A percentile compares a stretch with the other conserved stretches of the same genome.
phyloP scores from a whole-genome alignment of 2,329 filamentous ascomycete genomes.

The Leptographium flavum region DNA sequence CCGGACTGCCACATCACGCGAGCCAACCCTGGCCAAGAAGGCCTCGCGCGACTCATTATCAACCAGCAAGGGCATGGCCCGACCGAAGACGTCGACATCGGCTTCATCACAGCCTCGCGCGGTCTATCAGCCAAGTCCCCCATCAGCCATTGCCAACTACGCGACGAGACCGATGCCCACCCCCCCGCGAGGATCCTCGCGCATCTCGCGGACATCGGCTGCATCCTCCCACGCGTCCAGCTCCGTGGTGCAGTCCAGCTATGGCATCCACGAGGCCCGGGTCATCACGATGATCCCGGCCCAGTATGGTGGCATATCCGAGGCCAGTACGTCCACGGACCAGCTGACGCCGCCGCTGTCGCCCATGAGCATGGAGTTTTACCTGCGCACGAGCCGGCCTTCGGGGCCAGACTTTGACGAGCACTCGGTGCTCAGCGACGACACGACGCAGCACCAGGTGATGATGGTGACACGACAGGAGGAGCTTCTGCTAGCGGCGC shows the following conservation, averaged over 20 bases:
- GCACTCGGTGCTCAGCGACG: constrained; percentile 17
- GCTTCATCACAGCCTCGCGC: constrained; percentile 3
- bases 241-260: background rate
- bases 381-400: constrained; percentile 21
- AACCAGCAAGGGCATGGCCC: background rate
- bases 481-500: constrained; percentile 41
- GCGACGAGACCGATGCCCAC: constrained; percentile 4
- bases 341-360: constrained; percentile 32
- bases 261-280: constrained; percentile 22
- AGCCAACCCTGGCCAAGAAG: too few species aligned
- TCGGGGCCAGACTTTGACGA: constrained; percentile 11
- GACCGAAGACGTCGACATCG: background rate
- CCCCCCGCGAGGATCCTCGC: constrained; percentile 14
- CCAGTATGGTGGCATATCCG: constrained; percentile 6
- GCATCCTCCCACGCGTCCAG: constrained; percentile 1
- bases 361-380: constrained; percentile 36
- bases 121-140: constrained; percentile 15
- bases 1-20: too few species aligned
- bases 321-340: background rate
- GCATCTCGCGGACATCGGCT: constrained; percentile 21
- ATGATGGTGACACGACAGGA: constrained; percentile 46
- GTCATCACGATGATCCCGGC: constrained; percentile 22
- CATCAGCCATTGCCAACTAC: constrained; percentile 11
- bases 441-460: constrained; percentile 14
- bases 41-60: too few species aligned